Evolutionary conservation across 129 eudicot genomes (phyloP), one percentile per base, ranked within the genome.

Genomic region (Chrysanthemum lavandulifolium): DNA sequence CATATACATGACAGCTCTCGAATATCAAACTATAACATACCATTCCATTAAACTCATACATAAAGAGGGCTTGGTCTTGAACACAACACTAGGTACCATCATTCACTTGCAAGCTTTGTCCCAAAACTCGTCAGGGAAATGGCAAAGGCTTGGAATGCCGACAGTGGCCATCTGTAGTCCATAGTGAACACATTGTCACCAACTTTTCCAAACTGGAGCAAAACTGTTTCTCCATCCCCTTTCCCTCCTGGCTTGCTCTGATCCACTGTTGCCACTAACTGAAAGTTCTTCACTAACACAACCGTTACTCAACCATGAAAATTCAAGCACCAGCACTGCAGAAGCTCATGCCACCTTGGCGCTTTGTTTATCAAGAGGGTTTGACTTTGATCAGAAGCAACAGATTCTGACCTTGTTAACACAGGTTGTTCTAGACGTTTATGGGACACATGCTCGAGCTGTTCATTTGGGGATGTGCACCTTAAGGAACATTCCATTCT

Each of bases 251-350:
- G 97, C 51, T 88, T 90, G 76, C 96, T 93, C 45, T 86, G 89
- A 62, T 94, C 98, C 73, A 83, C 61, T 0, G 93, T 84, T 9
- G 91, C 98, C 64, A 84, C 96, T 33, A 94, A 81, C 75, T 94
- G 98, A 54, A 94, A 94, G 64, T 94, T 94, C 86, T 94, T 94
- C 68, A 94, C 98, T 5, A 97, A 94, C 15, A 97, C 98, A 6
- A 94, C 96, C 0, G 98, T 94, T 6, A 94, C 98, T 65, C 98
- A 80, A 6, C 98, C 98, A 18, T 90, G 98, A 65, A 94, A 94
- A 71, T 94, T 94, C 78, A 94, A 78, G 82, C 98, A 94, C 98
- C 97, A 90, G 79, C 98, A 90, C 52, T 90, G 96, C 87, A 90
- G 69, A 73, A 90, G 89, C 25, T 94, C 97, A 51, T 94, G 97